Conservation (phyloP, 345 rosid species). For the Eucalyptus leucophloia region DNA sequence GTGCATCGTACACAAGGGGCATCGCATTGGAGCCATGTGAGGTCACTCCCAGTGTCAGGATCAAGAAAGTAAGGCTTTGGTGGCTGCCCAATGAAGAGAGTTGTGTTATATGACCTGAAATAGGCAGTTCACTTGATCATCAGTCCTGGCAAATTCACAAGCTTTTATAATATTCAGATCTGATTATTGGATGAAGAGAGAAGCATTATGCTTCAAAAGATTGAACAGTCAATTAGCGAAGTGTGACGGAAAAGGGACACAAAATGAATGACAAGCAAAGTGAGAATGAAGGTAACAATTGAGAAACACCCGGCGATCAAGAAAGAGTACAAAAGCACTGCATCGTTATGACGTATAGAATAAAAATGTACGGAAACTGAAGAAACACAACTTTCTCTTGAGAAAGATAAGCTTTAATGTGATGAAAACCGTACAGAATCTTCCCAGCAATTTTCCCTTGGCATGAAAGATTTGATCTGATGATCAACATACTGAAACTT, state of each 20-base stretch:
- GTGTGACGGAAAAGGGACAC: background rate
- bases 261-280: background rate
- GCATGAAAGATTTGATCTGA: background rate
- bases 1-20: constrained; percentile 63
- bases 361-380: background rate
- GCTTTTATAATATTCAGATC: background rate
- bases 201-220: background rate
- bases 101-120: constrained; percentile 59
- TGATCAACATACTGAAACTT: background rate
- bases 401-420: background rate
- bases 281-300: background rate
- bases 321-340: background rate
- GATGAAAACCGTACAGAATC: background rate
- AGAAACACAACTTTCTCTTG: background rate
- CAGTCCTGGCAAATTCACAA: background rate
- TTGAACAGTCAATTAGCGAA: background rate
- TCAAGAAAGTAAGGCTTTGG: constrained; percentile 85
- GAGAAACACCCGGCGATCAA: background rate
- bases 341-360: background rate
- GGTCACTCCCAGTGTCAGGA: constrained; percentile 92
- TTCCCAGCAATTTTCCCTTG: background rate
- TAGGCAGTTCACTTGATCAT: background rate
- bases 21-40: constrained; percentile 96
- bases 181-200: background rate
- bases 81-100: constrained; percentile 67